Evolutionary conservation across 2,329 filamentous ascomycete species (phyloP).

Genomic region (Cryphonectria radicalis): DNA sequence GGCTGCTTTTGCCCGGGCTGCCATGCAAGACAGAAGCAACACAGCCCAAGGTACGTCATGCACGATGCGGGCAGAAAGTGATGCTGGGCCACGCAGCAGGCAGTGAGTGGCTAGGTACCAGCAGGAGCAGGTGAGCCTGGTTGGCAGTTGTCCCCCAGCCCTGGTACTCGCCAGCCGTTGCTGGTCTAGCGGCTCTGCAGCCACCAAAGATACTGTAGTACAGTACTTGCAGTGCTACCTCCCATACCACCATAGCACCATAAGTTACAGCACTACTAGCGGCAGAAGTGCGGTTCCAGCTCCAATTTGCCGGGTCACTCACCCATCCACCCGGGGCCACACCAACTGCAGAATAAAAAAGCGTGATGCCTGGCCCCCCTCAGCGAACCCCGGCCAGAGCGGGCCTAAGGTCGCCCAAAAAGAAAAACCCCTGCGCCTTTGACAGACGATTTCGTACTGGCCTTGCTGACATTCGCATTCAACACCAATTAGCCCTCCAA

Average conservation of each 20-base stretch:
- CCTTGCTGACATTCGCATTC: constrained; percentile 8
- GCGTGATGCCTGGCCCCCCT: not conserved
- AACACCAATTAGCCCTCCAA: not conserved
- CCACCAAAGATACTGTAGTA: not conserved
- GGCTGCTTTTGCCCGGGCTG: not conserved
- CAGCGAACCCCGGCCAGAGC: not conserved
- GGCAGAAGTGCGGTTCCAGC: not conserved
- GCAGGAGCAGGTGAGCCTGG: not conserved
- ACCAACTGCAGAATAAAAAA: not conserved
- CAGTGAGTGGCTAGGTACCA: constrained; percentile 9
- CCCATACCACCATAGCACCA: not conserved
- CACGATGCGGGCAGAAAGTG: not conserved
- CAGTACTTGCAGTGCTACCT: not conserved
- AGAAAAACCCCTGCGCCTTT: not conserved
- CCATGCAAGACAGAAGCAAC: constrained; percentile 4
- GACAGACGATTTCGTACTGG: not conserved
- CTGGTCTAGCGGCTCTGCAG: not conserved
- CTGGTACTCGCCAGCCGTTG: not conserved
- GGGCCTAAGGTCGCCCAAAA: not conserved
- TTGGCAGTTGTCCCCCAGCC: not conserved
- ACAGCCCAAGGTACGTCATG: constrained; percentile 8
- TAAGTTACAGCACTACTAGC: not conserved
- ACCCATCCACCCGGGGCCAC: not conserved
- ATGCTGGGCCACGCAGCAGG: constrained; percentile 11
- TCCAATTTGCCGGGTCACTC: not conserved